phyloP scores from a whole-genome alignment of 2,329 filamentous ascomycete species.

The Myriosclerotinia duriaeana region DNA sequence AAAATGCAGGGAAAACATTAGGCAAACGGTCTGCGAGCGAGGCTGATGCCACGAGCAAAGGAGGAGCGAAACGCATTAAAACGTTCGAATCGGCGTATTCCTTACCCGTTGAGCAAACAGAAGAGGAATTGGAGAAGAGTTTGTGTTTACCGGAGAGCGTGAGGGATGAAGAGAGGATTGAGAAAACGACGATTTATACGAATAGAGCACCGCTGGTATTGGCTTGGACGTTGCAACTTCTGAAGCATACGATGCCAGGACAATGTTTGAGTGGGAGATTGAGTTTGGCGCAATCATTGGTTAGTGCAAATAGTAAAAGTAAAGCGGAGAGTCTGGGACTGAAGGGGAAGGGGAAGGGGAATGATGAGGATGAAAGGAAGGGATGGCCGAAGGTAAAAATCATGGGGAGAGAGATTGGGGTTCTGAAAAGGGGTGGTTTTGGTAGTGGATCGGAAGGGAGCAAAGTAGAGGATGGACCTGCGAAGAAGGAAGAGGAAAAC shows the following conservation, averaged over 20 bases:
- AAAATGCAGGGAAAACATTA: slow-evolving; percentile 32
- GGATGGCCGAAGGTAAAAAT: slow-evolving; percentile 65
- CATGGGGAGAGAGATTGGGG: slow-evolving; percentile 70
- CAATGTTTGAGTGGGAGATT: slow-evolving; percentile 82
- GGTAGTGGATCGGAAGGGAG: slow-evolving; percentile 18
- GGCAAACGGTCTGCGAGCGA: slow-evolving; percentile 32
- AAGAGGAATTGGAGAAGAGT: slow-evolving; percentile 62
- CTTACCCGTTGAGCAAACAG: slow-evolving; percentile 39
- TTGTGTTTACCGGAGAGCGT: slow-evolving; percentile 57
- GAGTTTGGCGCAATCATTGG: slow-evolving; percentile 79
- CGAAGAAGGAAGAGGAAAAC: slow-evolving; percentile 9
- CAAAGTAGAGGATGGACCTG: slow-evolving; percentile 16
- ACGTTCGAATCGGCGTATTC: slow-evolving; percentile 34
- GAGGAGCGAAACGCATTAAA: slow-evolving; percentile 33
- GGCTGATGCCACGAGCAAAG: slow-evolving; percentile 24
- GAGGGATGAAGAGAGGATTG: slow-evolving; percentile 59
- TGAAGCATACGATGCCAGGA: slow-evolving; percentile 80
- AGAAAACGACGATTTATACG: slow-evolving; percentile 60
- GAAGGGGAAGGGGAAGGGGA: slow-evolving; percentile 21
- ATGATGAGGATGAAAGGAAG: slow-evolving; percentile 19
- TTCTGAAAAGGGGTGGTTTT: slow-evolving; percentile 77
- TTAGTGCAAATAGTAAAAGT: slow-evolving; percentile 76
- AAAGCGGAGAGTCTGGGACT: slow-evolving; percentile 46
- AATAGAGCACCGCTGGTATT: slow-evolving; percentile 82
- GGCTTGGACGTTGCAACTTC: slow-evolving; percentile 71